Percentiles rank a stretch among this genome's conserved stretches.
phyloP scores from a whole-genome alignment of 2,329 filamentous ascomycete species.

The Phialophora expanda region DNA sequence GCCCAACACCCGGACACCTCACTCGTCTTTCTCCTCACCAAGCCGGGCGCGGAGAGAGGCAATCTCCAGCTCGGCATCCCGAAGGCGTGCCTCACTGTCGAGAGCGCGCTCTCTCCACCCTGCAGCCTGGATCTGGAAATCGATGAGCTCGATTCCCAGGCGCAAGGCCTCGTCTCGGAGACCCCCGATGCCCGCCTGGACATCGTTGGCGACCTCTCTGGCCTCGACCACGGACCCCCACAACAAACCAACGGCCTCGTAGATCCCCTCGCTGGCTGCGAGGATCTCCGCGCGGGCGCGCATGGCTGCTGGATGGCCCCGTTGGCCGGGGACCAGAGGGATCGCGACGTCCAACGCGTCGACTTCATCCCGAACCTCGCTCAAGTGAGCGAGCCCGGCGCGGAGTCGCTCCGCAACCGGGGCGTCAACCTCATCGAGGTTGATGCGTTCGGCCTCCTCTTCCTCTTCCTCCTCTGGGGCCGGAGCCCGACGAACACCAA shows the following conservation, averaged over 20 bases:
- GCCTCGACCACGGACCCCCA: constrained; percentile 6
- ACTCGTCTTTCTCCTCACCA: not conserved
- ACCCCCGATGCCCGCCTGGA: not conserved
- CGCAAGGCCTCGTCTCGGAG: constrained; percentile 2
- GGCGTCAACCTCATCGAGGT: constrained; percentile 15
- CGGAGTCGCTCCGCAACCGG: constrained; percentile 14
- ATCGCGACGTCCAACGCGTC: constrained; percentile 21
- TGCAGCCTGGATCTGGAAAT: constrained; percentile 9
- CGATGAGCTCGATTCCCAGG: constrained; percentile 6
- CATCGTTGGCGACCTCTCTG: constrained; percentile 15
- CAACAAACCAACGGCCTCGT: constrained; percentile 15
- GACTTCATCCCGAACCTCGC: constrained; percentile 15
- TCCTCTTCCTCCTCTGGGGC: constrained; percentile 16
- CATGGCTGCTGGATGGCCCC: constrained; percentile 23
- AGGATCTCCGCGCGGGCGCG: constrained; percentile 24
- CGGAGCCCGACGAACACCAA: constrained; percentile 1
- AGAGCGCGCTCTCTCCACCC: constrained; percentile 14
- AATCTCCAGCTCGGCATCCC: constrained; percentile 15
- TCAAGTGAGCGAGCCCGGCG: constrained; percentile 20
- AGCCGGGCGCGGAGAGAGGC: constrained; percentile 12
- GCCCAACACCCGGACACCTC: not conserved
- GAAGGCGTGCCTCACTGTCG: constrained; percentile 12
- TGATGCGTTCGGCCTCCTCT: constrained; percentile 12
- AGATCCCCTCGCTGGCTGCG: constrained; percentile 14
- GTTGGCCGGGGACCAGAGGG: not conserved